A percentile compares a stretch with the other conserved stretches of the same genome.
Evolutionary conservation across 2,329 filamentous ascomycete species (phyloP).

Genomic region (Coniochaeta hoffmannii): DNA sequence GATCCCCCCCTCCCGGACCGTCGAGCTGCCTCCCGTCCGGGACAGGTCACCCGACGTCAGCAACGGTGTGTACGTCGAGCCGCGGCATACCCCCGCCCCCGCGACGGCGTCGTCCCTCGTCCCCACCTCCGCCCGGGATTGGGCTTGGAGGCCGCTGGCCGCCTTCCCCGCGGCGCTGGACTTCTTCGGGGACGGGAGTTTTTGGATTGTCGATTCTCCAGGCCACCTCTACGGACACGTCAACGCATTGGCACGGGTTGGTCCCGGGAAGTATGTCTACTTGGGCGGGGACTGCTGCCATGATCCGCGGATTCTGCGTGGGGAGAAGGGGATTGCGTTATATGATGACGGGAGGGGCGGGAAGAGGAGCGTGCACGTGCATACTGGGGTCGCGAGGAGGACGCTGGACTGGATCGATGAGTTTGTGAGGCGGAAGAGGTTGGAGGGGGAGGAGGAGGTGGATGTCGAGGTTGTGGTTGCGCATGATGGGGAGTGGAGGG

Average conservation of each 20-base stretch:
- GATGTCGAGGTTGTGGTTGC: constrained; percentile 45
- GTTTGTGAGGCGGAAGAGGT: constrained; percentile 23
- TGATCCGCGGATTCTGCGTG: constrained; percentile 39
- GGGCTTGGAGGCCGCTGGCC: constrained; percentile 32
- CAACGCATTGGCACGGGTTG: constrained; percentile 36
- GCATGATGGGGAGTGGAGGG: constrained; percentile 41
- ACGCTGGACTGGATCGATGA: constrained; percentile 32
- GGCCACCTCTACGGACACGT: constrained; percentile 45
- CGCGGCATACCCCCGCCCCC: constrained; percentile 13
- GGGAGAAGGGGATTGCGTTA: constrained; percentile 42
- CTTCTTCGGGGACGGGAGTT: constrained; percentile 35
- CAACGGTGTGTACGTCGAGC: constrained; percentile 1
- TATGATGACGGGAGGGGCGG: constrained; percentile 38
- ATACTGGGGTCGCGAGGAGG: constrained; percentile 33
- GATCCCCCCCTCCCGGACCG: constrained; percentile 22
- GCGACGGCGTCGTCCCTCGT: constrained; percentile 9
- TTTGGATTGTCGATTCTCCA: constrained; percentile 40
- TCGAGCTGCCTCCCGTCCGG: constrained; percentile 30
- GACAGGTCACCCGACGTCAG: not conserved
- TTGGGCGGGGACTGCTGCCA: constrained; percentile 48
- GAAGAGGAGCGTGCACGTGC: constrained; percentile 40
- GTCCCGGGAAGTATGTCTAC: constrained; percentile 33
- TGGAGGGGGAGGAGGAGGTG: constrained; percentile 22
- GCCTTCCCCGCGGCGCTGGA: constrained; percentile 37
- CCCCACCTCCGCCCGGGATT: constrained; percentile 13